Conservation (phyloP, 192 early-diverging fungal genomes). For the Dissophora ornata region DNA sequence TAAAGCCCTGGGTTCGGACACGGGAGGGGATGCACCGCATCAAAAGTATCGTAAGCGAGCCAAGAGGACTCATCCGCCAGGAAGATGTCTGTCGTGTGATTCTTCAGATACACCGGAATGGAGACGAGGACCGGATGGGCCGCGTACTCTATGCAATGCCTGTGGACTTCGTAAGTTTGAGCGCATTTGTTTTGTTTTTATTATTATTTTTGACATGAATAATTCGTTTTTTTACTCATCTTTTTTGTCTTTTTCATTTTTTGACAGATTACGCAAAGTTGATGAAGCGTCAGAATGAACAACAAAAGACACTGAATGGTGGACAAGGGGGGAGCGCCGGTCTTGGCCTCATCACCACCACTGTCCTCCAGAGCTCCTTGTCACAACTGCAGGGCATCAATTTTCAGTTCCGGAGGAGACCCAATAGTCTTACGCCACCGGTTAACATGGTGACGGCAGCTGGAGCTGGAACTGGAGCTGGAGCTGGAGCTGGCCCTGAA, state of each 20-base stretch:
- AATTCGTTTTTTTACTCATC: too few relatives aligned
- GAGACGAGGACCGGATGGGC: slow-evolving; percentile 92
- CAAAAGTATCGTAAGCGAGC: slow-evolving; percentile 53
- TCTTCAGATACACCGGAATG: slow-evolving; percentile 93
- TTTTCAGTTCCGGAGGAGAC: slow-evolving; percentile 7
- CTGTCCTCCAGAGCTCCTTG: background rate
- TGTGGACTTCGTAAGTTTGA: slow-evolving; percentile 86
- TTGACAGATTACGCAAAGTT: slow-evolving; percentile 45
- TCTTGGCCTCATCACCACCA: too few relatives aligned
- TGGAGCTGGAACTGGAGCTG: too few relatives aligned
- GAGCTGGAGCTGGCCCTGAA: too few relatives aligned
- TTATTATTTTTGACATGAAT: background rate
- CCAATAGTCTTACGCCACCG: background rate
- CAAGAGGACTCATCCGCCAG: slow-evolving; percentile 71
- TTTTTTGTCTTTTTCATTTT: slow-evolving; percentile 1
- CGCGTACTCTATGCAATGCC: slow-evolving; percentile 94
- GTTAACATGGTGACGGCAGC: too few relatives aligned
- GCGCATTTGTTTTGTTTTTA: background rate
- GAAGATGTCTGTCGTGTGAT: slow-evolving; percentile 81
- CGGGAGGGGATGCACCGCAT: background rate
- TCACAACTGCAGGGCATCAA: slow-evolving; percentile 10
- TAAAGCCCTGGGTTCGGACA: background rate
- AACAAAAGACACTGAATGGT: background rate
- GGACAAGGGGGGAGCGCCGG: background rate
- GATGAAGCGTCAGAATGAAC: slow-evolving; percentile 21